Conservation (phyloP, 2,329 filamentous ascomycete genomes). For the Zasmidium cellare region DNA sequence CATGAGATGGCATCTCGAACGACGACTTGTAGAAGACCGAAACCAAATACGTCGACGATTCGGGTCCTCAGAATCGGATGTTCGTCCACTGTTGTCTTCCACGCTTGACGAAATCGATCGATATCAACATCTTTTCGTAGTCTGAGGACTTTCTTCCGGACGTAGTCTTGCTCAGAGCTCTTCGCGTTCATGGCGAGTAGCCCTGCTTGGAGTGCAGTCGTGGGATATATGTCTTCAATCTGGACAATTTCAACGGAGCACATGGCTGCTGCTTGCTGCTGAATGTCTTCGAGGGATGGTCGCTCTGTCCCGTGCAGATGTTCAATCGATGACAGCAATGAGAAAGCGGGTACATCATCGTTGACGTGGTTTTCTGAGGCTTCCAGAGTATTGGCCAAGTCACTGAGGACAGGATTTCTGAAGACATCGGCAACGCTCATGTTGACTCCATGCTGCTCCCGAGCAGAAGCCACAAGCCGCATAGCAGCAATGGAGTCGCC, state of each 20-base stretch:
- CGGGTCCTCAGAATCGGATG: conserved; percentile 42
- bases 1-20: conserved; percentile 34
- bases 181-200: conserved; percentile 56
- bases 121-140: conserved; percentile 31
- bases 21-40: conserved; percentile 16
- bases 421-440: conserved; percentile 45
- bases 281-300: conserved; percentile 4
- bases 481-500: conserved; percentile 74
- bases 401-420: conserved; percentile 7
- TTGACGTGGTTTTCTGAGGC: not conserved
- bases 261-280: conserved; percentile 3
- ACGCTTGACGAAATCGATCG: conserved; percentile 37
- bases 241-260: conserved; percentile 15
- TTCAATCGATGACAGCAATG: not conserved
- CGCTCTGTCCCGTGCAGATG: no score
- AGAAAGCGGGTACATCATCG: not conserved
- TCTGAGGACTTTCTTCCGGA: conserved; percentile 41
- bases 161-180: conserved; percentile 50
- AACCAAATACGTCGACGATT: not conserved
- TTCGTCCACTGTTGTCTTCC: conserved; percentile 35
- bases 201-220: conserved; percentile 10
- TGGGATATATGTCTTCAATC: conserved; percentile 54
- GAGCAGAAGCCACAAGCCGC: conserved; percentile 41
- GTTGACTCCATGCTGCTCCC: conserved; percentile 19
- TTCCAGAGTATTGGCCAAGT: not conserved